Conservation (phyloP, 2,329 filamentous ascomycete genomes). For the Alternaria ventricosa region DNA sequence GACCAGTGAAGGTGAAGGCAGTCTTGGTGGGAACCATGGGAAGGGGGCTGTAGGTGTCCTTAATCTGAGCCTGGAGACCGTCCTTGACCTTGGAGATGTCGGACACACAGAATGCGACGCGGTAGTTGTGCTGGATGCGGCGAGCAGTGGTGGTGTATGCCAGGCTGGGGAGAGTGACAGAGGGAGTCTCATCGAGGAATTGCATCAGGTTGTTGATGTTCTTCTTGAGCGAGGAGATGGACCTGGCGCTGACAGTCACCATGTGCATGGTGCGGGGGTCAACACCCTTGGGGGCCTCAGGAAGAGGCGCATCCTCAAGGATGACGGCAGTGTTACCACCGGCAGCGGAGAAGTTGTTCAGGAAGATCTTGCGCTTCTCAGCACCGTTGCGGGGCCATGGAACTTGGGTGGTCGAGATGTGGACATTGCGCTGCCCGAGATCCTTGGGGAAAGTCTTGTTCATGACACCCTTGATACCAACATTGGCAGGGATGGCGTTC, state of each 20-base stretch:
- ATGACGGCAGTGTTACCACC: slow-evolving; percentile 62
- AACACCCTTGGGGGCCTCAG: slow-evolving; percentile 47
- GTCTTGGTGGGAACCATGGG: slow-evolving; percentile 60
- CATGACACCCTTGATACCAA: slow-evolving; percentile 62
- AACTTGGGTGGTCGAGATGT: slow-evolving; percentile 57
- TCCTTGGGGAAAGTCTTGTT: slow-evolving; percentile 64
- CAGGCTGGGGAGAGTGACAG: slow-evolving; percentile 56
- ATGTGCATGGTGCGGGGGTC: slow-evolving; percentile 57
- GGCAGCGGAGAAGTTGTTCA: slow-evolving; percentile 62
- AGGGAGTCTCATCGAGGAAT: slow-evolving; percentile 55
- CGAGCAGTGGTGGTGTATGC: slow-evolving; percentile 61
- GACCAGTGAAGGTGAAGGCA: slow-evolving; percentile 61
- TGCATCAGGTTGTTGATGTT: slow-evolving; percentile 58
- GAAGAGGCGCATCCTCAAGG: slow-evolving; percentile 59
- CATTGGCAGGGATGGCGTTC: slow-evolving; percentile 61
- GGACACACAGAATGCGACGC: slow-evolving; percentile 55
- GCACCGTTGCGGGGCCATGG: slow-evolving; percentile 56
- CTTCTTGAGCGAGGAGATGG: slow-evolving; percentile 59
- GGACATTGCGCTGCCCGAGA: slow-evolving; percentile 59
- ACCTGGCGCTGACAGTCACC: slow-evolving; percentile 59
- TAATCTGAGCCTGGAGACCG: slow-evolving; percentile 55
- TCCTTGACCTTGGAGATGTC: slow-evolving; percentile 57
- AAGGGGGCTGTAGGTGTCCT: slow-evolving; percentile 60
- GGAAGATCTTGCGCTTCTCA: slow-evolving; percentile 57
- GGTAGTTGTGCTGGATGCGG: slow-evolving; percentile 62